Evolutionary conservation across 352 stramenopile genomes (phyloP), one percentile per base, ranked within the genome.

Genomic region (Phytophthora uliginosa): DNA sequence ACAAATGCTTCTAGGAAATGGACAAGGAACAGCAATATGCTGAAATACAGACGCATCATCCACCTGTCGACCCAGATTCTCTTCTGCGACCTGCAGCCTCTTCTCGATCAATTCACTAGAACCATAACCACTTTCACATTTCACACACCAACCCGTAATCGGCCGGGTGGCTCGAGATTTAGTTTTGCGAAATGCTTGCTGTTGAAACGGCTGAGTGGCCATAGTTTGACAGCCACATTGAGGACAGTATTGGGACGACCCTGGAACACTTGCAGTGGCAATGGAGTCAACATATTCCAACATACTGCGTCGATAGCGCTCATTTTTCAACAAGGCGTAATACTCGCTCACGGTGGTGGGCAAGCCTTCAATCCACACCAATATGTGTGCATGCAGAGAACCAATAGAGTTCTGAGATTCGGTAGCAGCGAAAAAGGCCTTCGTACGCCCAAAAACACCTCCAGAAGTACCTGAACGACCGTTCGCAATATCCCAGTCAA

Each of bases 351-450:
- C 22, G 5, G 26, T 48, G 8, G 40, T 60, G 5, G 47, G 59
- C 10, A 66, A 48, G 22, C 45, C 45, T 22, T 48, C 24, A 50
- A 68, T 61, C 61, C 61, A 68, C 2, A 68, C 15, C 6, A 62
- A 66, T 66, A 28, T 28, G 9, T 59, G 59, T 0, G 59, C 20
- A 40, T 66, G 59, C 15, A 59, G 36, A 9, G 36, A 60, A 10
- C 36, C 51, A 34, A 38, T 68, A 6, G 61, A 68, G 22, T 48
- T 61, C 7, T 68, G 36, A 17, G 61, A 68, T 18, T 68, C 52
- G 0, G 50, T 61, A 4, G 61, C 34, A 26, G 13, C 61, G 26
- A 28, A 68, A 28, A 56, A 68, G 0, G 61, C 13, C 51, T 56
- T 33, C 1, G 61, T 61, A 5, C 13, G 22, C 17, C 61, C 61